Evolutionary conservation across 1,284 basidiomycete species (phyloP).

Genomic region (Marasmius fiardii): DNA sequence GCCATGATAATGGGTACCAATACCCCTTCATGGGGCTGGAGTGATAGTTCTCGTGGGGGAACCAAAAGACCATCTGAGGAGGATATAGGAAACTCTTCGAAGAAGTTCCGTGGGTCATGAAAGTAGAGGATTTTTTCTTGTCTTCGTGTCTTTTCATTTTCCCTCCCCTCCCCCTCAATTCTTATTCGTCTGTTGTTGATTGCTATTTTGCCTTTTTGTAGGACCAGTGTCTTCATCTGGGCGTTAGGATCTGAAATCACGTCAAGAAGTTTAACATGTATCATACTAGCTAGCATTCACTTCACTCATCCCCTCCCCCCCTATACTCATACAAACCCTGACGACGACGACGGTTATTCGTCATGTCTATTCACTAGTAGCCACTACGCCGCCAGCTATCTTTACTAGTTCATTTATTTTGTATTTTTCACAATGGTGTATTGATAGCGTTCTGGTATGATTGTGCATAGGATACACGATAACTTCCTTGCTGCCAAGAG

Average conservation of each 20-base stretch:
- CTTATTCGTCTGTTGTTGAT: not conserved
- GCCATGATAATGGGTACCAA: slow-evolving; percentile 1
- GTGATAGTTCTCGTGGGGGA: not conserved
- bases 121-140: not conserved
- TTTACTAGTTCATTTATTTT: too few relatives aligned
- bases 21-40: not conserved
- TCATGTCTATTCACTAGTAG: too few relatives aligned
- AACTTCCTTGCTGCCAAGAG: too few relatives aligned
- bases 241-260: not conserved
- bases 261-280: not conserved
- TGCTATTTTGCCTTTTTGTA: not conserved
- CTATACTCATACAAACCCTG: too few relatives aligned
- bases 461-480: too few relatives aligned
- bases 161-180: not conserved
- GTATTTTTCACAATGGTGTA: too few relatives aligned
- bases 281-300: not conserved
- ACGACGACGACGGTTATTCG: too few relatives aligned
- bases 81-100: not conserved
- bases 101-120: not conserved
- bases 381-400: too few relatives aligned
- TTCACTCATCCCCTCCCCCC: not conserved
- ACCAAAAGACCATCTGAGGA: not conserved
- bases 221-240: not conserved
- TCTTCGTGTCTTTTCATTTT: not conserved
- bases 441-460: too few relatives aligned